Percentiles rank a stretch among this genome's conserved stretches.
These are phyloP conservation scores for Fusarium abutilonis DNA, from an alignment of 2,329 filamentous ascomycete genomes.

Conservation along the genomic window DNA sequence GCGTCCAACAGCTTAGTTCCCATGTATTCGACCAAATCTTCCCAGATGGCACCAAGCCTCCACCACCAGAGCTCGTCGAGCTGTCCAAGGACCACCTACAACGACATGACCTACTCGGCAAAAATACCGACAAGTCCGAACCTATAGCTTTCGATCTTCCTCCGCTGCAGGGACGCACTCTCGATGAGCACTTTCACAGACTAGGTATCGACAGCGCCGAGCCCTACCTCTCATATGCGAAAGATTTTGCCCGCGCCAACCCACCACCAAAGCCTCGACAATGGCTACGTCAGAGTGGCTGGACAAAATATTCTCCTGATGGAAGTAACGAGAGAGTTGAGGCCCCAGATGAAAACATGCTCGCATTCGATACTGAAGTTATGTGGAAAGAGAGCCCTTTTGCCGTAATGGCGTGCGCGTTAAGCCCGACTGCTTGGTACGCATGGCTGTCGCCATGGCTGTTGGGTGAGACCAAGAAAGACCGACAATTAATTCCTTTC, in stretches of 20 bases:
- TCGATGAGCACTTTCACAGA: conserved; percentile 95
- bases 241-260: conserved; percentile 73
- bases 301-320: conserved; percentile 89
- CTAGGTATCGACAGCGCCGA: conserved; percentile 88
- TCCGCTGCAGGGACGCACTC: conserved; percentile 76
- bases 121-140: conserved; percentile 79
- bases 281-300: conserved; percentile 85
- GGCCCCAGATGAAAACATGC: conserved; percentile 79
- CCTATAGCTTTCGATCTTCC: conserved; percentile 91
- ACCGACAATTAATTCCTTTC: conserved; percentile 85
- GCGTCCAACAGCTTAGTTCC: conserved; percentile 90
- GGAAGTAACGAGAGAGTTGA: conserved; percentile 76
- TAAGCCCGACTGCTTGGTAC: conserved; percentile 92
- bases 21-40: conserved; percentile 89
- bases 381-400: conserved; percentile 94
- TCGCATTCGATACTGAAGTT: conserved; percentile 96
- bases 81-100: conserved; percentile 84
- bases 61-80: conserved; percentile 77
- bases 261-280: conserved; percentile 68
- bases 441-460: conserved; percentile 97
- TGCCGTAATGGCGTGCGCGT: conserved; percentile 96
- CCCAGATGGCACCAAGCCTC: conserved; percentile 62
- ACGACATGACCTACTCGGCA: conserved; percentile 87
- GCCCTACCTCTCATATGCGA: conserved; percentile 80
- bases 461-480: conserved; percentile 78